These are phyloP conservation scores for Ogataea degrootiae DNA, from an alignment of 805 yeast genomes.

Conservation along the genomic window DNA sequence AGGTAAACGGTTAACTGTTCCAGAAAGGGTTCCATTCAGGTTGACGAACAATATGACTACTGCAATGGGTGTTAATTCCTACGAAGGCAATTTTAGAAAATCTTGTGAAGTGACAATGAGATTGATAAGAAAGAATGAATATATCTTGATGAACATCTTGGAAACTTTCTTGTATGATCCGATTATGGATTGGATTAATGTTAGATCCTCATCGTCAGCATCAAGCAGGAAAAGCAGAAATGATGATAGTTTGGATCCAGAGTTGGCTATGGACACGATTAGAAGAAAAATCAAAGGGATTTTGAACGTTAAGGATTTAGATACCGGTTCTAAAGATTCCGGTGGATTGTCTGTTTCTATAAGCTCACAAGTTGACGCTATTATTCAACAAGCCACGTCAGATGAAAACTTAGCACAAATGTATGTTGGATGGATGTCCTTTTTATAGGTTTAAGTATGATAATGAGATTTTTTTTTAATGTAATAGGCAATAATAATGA, in stretches of 20 bases:
- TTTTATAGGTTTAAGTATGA: conserved; percentile 35
- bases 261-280: conserved; percentile 64
- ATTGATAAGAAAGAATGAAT: conserved; percentile 72
- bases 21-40: conserved; percentile 93
- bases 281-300: conserved; percentile 82
- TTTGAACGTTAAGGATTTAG: conserved; percentile 55
- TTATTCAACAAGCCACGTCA: conserved; percentile 78
- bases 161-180: conserved; percentile 94
- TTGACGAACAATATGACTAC: conserved; percentile 84
- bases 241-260: conserved; percentile 42
- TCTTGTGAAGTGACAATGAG: conserved; percentile 80
- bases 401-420: conserved; percentile 67
- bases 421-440: conserved; percentile 94
- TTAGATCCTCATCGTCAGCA: conserved; percentile 4
- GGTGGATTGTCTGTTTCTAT: conserved; percentile 80
- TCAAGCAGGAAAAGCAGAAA: conserved; percentile 9
- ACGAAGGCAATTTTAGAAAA: conserved; percentile 84
- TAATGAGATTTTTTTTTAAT: too few species aligned
- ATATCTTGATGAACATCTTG: conserved; percentile 79
- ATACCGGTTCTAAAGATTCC: conserved; percentile 32
- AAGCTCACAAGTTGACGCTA: conserved; percentile 86
- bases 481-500: neutral
- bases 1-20: conserved; percentile 64
- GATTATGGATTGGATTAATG: conserved; percentile 64
- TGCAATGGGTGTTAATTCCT: conserved; percentile 79